These are phyloP conservation scores for Candida dubliniensis DNA, from an alignment of 1,139 yeast species.

Conservation along the genomic window DNA sequence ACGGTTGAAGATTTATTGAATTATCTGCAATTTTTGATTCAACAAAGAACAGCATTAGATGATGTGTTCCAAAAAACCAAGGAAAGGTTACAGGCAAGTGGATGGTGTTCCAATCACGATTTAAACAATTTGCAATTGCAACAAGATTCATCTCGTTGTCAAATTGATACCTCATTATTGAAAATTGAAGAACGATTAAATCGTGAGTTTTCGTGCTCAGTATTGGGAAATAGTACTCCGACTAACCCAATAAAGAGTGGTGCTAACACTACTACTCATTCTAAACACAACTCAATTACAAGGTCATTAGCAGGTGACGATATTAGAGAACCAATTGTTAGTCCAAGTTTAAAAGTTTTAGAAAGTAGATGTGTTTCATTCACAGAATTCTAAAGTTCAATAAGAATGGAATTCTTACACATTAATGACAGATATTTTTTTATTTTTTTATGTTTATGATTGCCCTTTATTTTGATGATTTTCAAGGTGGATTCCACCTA, in stretches of 20 bases:
- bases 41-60: slow-evolving; percentile 32
- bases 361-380: slow-evolving; percentile 29
- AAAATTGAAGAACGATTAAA: slow-evolving; percentile 35
- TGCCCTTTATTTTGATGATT: too few species aligned
- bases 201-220: slow-evolving; percentile 25
- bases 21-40: slow-evolving; percentile 30
- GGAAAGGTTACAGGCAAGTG: slow-evolving; percentile 35
- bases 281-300: slow-evolving; percentile 1
- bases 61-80: slow-evolving; percentile 41
- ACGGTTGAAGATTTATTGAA: slow-evolving; percentile 33
- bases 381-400: slow-evolving; percentile 17
- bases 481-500: too few species aligned
- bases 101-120: slow-evolving; percentile 50
- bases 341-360: slow-evolving; percentile 24
- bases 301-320: slow-evolving; percentile 6
- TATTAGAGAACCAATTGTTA: slow-evolving; percentile 16
- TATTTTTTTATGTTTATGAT: too few species aligned
- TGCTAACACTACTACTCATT: neutral
- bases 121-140: slow-evolving; percentile 42
- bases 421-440: too few species aligned
- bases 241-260: neutral
- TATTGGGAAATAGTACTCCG: slow-evolving; percentile 13
- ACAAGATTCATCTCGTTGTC: slow-evolving; percentile 30
- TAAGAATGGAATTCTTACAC: neutral
- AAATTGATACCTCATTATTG: slow-evolving; percentile 34